Percentiles rank a stretch among this genome's conserved stretches.
phyloP scores from a whole-genome alignment of 2,329 filamentous ascomycete genomes.

The Hypoxylon sp. region DNA sequence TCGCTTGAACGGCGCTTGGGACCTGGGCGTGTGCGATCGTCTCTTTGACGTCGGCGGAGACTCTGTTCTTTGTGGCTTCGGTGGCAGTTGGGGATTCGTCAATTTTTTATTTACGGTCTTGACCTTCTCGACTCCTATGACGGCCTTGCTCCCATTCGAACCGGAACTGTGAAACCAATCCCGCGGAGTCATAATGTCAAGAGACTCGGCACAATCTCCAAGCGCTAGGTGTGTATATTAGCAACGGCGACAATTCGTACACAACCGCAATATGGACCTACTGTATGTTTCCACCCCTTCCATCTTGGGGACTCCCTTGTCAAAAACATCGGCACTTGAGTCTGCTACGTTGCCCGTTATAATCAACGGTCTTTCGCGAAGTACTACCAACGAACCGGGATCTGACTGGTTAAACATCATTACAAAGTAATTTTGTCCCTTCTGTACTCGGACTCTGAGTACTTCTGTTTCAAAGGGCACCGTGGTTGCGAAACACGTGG shows the following conservation, averaged over 20 bases:
- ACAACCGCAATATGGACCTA: conserved; percentile 1
- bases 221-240: conserved; percentile 21
- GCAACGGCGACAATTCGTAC: not conserved
- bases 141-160: conserved; percentile 14
- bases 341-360: not conserved
- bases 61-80: too few relatives aligned
- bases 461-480: not conserved
- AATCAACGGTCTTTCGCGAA: not conserved
- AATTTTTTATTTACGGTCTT: not conserved
- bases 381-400: not conserved
- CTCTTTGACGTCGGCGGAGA: too few relatives aligned
- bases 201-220: not conserved
- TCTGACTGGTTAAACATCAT: conserved; percentile 16
- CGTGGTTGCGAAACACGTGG: not conserved
- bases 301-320: not conserved
- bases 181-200: conserved; percentile 14
- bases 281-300: conserved; percentile 6
- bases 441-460: not conserved
- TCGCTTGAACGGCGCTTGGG: conserved; percentile 1
- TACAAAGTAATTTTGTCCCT: conserved; percentile 15
- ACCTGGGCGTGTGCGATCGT: too few relatives aligned
- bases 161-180: conserved; percentile 25
- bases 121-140: conserved; percentile 21
- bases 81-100: not conserved
- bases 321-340: not conserved